Evolutionary conservation across 441 rosid genomes (phyloP).

Genomic region (Hura crepitans): DNA sequence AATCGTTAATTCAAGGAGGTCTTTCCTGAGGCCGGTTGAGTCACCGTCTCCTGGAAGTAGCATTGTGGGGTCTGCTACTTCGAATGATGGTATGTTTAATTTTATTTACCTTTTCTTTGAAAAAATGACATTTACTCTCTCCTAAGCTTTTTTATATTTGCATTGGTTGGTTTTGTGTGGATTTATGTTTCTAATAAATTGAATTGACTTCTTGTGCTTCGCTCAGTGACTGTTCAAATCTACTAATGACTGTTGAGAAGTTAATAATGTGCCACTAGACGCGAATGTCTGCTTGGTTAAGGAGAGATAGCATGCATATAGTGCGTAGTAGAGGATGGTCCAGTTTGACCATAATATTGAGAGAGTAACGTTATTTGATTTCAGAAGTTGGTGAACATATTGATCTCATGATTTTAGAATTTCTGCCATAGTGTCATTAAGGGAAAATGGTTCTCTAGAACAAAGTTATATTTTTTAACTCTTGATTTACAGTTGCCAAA

Average conservation of each 20-base stretch:
- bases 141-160: neutral
- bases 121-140: neutral
- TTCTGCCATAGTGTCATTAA: neutral
- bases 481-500: neutral
- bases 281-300: neutral
- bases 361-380: neutral
- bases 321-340: neutral
- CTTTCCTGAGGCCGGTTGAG: constrained; percentile 52
- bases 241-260: neutral
- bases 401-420: neutral
- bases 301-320: neutral
- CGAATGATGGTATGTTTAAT: constrained; percentile 51
- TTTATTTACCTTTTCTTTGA: neutral
- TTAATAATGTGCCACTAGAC: neutral
- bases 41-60: constrained; percentile 80
- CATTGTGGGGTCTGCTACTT: constrained; percentile 57
- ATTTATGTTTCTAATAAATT: neutral
- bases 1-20: constrained; percentile 29
- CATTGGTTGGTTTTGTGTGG: neutral
- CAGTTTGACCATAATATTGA: neutral
- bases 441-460: neutral
- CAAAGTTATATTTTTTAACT: neutral
- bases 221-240: neutral
- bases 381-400: neutral
- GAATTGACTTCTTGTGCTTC: neutral